Percentiles rank a stretch among this genome's conserved stretches.
These are phyloP conservation scores for Paracorniculantispora psalliotae DNA, from an alignment of 2,329 filamentous ascomycete species.

Conservation along the genomic window DNA sequence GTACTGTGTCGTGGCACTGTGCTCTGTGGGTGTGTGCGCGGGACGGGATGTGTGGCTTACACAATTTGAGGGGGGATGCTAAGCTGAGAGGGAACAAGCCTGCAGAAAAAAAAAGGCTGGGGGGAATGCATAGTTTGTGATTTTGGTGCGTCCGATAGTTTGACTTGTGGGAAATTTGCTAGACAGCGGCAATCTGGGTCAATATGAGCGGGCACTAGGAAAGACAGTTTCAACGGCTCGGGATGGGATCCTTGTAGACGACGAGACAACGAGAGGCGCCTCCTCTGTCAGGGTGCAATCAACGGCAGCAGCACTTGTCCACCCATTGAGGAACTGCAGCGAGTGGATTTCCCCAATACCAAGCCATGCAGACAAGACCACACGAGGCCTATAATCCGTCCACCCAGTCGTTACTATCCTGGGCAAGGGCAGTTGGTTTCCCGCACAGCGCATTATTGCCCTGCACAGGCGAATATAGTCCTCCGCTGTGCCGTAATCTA, in stretches of 20 bases:
- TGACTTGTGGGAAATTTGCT: no score
- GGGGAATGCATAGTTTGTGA: neutral
- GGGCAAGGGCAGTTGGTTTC: no score
- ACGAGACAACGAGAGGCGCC: neutral
- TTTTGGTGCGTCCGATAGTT: neutral
- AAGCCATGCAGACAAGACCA: neutral
- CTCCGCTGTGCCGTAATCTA: no score
- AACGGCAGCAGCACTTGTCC: no score
- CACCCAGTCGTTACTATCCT: no score
- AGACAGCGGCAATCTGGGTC: no score
- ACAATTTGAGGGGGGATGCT: neutral
- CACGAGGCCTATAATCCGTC: no score
- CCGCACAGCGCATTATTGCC: no score
- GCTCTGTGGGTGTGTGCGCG: neutral
- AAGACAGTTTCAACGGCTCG: neutral
- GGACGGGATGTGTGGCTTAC: neutral
- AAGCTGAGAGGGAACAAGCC: neutral
- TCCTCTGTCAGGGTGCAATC: no score
- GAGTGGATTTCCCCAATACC: no score
- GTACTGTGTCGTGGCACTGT: neutral
- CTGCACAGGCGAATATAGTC: no score
- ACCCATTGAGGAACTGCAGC: no score
- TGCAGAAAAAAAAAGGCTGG: neutral
- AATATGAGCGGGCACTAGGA: neutral
- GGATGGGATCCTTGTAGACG: neutral